Evolutionary conservation across 495 filamentous ascomycete genomes (phyloP).

Genomic region (Penicillium salamii): DNA sequence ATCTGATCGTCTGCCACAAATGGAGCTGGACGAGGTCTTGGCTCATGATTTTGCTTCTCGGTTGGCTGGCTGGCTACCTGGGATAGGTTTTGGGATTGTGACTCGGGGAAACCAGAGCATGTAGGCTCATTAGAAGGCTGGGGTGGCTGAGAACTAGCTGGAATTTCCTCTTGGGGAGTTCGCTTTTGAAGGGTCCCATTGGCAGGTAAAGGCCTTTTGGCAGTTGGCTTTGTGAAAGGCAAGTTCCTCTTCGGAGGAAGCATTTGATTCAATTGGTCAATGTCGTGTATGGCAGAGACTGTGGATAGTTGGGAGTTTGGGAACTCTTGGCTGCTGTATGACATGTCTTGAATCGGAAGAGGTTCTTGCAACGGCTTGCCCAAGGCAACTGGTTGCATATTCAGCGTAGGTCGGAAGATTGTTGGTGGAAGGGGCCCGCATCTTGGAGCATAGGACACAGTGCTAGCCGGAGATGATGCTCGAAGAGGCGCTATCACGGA

Average conservation of each 20-base stretch:
- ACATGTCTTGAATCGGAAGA: not conserved
- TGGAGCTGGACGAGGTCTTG: conserved; percentile 5
- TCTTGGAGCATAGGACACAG: not conserved
- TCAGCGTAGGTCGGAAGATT: not conserved
- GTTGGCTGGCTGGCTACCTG: not conserved
- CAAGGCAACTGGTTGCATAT: not conserved
- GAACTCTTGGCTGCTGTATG: not conserved
- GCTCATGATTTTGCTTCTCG: not conserved
- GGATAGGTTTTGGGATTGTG: not conserved
- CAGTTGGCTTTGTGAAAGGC: conserved; percentile 34
- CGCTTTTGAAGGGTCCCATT: not conserved
- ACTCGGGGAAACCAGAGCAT: not conserved
- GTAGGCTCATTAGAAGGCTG: not conserved
- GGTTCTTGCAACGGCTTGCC: not conserved
- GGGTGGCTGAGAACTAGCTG: not conserved
- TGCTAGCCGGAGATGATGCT: conserved; percentile 12
- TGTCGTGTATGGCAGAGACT: conserved; percentile 19
- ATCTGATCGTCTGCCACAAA: conserved; percentile 28
- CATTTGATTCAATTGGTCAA: conserved; percentile 31
- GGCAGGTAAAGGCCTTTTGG: conserved; percentile 13
- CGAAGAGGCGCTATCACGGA: not conserved
- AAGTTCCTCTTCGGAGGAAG: conserved; percentile 47
- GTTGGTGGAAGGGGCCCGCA: not conserved
- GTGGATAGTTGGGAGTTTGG: conserved; percentile 17
- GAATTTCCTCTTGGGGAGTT: not conserved